Percentiles rank a stretch among this genome's conserved stretches.
phyloP scores from a whole-genome alignment of 805 yeast genomes.

The Wickerhamiella lipophila region DNA sequence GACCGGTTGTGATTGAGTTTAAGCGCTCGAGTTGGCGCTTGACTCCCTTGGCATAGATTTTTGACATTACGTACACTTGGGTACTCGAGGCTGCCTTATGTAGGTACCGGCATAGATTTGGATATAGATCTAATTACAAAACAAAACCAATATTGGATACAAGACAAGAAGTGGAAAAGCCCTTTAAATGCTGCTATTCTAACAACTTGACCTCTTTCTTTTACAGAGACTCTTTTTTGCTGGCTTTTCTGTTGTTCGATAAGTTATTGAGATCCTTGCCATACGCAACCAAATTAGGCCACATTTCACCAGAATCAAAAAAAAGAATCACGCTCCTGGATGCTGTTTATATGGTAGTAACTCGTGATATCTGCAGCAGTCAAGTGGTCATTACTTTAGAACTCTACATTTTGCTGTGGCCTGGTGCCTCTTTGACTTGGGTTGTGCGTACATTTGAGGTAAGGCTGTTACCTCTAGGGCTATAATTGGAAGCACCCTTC shows the following conservation, averaged over 20 bases:
- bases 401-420: constrained; percentile 44
- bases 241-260: not conserved
- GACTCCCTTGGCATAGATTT: constrained; percentile 21
- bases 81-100: too few relatives aligned
- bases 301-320: constrained; percentile 2
- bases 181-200: too few relatives aligned
- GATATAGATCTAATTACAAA: too few relatives aligned
- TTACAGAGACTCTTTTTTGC: constrained; percentile 1
- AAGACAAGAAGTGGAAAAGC: too few relatives aligned
- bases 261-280: not conserved
- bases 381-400: constrained; percentile 46
- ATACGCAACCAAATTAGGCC: constrained; percentile 6
- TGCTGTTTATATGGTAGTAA: not conserved
- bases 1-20: constrained; percentile 24
- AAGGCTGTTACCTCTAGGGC: too few relatives aligned
- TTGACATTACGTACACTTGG: constrained; percentile 10
- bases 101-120: too few relatives aligned
- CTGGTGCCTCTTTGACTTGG: too few relatives aligned
- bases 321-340: not conserved
- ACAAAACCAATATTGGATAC: too few relatives aligned
- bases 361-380: constrained; percentile 49
- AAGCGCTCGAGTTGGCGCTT: constrained; percentile 22
- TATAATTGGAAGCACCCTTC: too few relatives aligned
- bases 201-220: not conserved
- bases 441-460: constrained; percentile 38